phyloP scores from a whole-genome alignment of 2,329 filamentous ascomycete genomes.

The Alternaria sp. region DNA sequence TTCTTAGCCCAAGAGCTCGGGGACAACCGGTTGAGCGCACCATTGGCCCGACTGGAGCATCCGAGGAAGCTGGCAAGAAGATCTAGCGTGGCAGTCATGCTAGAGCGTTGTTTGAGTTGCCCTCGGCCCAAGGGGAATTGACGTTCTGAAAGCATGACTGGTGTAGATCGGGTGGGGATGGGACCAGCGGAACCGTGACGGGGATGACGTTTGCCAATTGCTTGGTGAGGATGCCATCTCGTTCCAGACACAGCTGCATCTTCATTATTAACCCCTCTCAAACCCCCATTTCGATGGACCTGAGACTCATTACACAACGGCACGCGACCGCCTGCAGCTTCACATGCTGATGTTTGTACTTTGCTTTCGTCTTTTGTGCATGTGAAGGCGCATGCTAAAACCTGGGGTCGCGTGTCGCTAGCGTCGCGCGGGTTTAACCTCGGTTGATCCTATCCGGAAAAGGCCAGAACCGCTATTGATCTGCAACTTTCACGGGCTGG shows the following conservation, averaged over 20 bases:
- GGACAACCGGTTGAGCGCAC: conserved; percentile 43
- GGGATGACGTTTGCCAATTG: conserved; percentile 49
- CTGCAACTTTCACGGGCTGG: conserved; percentile 14
- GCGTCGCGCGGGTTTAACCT: conserved; percentile 19
- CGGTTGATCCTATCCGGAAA: conserved; percentile 22
- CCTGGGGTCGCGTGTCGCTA: conserved; percentile 22
- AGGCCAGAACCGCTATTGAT: conserved; percentile 20
- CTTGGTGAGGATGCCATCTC: conserved; percentile 26
- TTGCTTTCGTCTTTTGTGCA: conserved; percentile 27
- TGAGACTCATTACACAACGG: conserved; percentile 2
- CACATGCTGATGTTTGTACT: conserved; percentile 36
- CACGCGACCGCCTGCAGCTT: conserved; percentile 38
- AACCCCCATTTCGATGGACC: not conserved
- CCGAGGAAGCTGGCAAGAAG: conserved; percentile 37
- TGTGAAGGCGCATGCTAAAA: conserved; percentile 39
- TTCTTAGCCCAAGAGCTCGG: conserved; percentile 36
- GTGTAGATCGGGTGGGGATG: conserved; percentile 34
- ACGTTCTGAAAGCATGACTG: conserved; percentile 24
- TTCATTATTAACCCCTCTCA: not conserved
- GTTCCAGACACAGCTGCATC: conserved; percentile 7
- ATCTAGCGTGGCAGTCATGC: conserved; percentile 13
- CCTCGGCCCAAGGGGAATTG: conserved; percentile 48
- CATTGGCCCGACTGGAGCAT: conserved; percentile 46
- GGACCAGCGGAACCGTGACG: conserved; percentile 35
- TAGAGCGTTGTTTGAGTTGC: conserved; percentile 20